Conservation (phyloP, 345 rosid species). For the Aethionema arabicum region DNA sequence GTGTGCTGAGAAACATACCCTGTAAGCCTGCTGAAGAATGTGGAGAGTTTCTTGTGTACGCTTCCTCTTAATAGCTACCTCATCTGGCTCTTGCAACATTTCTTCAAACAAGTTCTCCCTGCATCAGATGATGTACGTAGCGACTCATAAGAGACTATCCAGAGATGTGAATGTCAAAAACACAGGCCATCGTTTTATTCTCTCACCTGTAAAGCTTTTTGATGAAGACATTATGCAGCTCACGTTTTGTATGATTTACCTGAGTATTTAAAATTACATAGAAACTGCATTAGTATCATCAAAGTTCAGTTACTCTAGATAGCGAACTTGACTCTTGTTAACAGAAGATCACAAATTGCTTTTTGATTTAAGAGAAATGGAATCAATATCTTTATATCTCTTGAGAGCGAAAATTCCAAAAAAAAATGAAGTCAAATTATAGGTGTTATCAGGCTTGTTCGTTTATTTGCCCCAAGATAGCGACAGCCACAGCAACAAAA, state of each 20-base stretch:
- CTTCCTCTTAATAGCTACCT: slow-evolving; percentile 80
- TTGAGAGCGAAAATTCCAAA: background rate
- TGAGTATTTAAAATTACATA: slow-evolving; percentile 31
- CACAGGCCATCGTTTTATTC: background rate
- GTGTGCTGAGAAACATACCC: slow-evolving; percentile 51
- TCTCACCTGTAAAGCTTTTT: slow-evolving; percentile 91
- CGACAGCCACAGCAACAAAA: too few species aligned
- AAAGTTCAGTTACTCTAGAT: slow-evolving; percentile 2
- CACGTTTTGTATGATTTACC: slow-evolving; percentile 97
- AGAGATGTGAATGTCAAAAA: slow-evolving; percentile 7
- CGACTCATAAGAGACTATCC: slow-evolving; percentile 13
- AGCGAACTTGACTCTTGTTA: background rate
- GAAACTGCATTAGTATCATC: slow-evolving; percentile 25
- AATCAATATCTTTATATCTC: background rate
- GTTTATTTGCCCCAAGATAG: too few species aligned
- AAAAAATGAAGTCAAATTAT: slow-evolving; percentile 5
- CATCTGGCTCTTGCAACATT: slow-evolving; percentile 98
- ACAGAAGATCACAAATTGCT: slow-evolving; percentile 2
- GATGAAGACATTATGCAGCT: slow-evolving; percentile 91
- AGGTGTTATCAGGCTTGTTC: background rate
- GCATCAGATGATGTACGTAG: slow-evolving; percentile 30
- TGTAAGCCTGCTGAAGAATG: slow-evolving; percentile 89
- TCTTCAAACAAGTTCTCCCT: slow-evolving; percentile 98
- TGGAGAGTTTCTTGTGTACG: slow-evolving; percentile 79
- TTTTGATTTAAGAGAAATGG: background rate